Conservation (phyloP, 768 basidiomycete genomes). For the Trametes meyenii region DNA sequence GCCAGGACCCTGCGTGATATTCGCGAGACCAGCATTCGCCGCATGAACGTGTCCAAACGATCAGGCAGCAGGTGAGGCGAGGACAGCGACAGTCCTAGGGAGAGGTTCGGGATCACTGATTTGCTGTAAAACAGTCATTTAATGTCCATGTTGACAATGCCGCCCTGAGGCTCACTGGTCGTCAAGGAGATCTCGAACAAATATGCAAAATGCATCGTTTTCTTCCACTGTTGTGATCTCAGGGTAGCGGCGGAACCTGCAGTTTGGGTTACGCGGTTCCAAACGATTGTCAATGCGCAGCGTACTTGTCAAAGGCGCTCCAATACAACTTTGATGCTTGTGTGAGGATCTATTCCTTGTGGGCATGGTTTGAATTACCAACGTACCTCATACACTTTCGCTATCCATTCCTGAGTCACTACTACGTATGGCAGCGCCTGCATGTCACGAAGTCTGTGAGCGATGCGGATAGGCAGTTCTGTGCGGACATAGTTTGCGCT, state of each 20-base stretch:
- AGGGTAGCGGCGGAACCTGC: slow-evolving; percentile 60
- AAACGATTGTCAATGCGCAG: background rate
- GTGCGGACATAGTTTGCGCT: slow-evolving; percentile 91
- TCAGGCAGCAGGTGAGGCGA: slow-evolving; percentile 80
- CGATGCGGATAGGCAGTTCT: slow-evolving; percentile 85
- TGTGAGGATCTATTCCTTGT: background rate
- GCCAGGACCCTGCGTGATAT: slow-evolving; percentile 88
- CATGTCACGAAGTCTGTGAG: slow-evolving; percentile 84
- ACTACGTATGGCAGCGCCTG: slow-evolving; percentile 86
- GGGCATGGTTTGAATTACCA: background rate
- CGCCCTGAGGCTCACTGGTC: slow-evolving; percentile 63
- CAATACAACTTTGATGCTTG: slow-evolving; percentile 66
- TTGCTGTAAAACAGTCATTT: slow-evolving; percentile 49
- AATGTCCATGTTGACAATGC: background rate
- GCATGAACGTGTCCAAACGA: slow-evolving; percentile 83
- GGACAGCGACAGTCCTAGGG: slow-evolving; percentile 82
- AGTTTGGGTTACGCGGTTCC: slow-evolving; percentile 5
- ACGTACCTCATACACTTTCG: slow-evolving; percentile 81
- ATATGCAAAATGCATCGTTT: slow-evolving; percentile 78
- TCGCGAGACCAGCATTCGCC: slow-evolving; percentile 87
- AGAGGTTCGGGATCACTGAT: slow-evolving; percentile 77
- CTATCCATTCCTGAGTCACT: slow-evolving; percentile 82
- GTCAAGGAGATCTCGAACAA: slow-evolving; percentile 62
- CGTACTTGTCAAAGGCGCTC: slow-evolving; percentile 83
- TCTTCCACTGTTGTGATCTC: slow-evolving; percentile 70